phyloP scores from a whole-genome alignment of 352 stramenopile species.

The Phytophthora parvispora region DNA sequence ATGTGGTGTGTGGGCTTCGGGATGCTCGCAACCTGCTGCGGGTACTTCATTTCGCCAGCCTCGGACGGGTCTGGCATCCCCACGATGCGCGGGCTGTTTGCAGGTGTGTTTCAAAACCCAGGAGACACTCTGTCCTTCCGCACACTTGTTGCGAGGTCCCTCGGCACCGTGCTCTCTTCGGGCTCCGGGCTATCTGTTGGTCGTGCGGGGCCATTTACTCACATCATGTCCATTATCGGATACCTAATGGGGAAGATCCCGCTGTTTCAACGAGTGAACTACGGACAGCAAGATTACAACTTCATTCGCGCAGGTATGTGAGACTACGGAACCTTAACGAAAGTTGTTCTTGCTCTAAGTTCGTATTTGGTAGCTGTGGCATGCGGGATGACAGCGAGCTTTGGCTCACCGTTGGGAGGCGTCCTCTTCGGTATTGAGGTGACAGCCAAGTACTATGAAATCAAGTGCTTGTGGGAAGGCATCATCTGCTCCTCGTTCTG shows the following conservation, averaged over 20 bases:
- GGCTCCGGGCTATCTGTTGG: conserved; percentile 76
- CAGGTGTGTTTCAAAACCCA: conserved; percentile 81
- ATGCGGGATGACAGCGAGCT: conserved; percentile 84
- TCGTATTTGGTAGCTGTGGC: conserved; percentile 58
- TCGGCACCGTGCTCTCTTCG: conserved; percentile 73
- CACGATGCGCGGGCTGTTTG: conserved; percentile 78
- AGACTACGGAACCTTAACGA: too few species aligned
- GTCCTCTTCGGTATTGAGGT: conserved; percentile 89
- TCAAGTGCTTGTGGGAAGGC: conserved; percentile 87
- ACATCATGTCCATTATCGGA: conserved; percentile 80
- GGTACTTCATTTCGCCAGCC: conserved; percentile 56
- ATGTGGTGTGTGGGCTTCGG: conserved; percentile 66
- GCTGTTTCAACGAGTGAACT: conserved; percentile 77
- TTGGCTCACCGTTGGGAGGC: conserved; percentile 80
- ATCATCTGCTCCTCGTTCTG: conserved; percentile 86
- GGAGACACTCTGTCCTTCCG: conserved; percentile 67
- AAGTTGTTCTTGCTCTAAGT: not conserved
- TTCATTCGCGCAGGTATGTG: conserved; percentile 70
- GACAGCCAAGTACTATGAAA: conserved; percentile 85
- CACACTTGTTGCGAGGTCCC: conserved; percentile 75
- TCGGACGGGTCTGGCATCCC: conserved; percentile 83
- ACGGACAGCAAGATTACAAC: conserved; percentile 76
- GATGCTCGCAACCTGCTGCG: conserved; percentile 67
- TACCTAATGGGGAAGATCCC: conserved; percentile 72
- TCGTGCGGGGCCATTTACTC: conserved; percentile 74